These are phyloP conservation scores for Emydomyces testavorans DNA, from an alignment of 2,329 filamentous ascomycete species.

Conservation along the genomic window DNA sequence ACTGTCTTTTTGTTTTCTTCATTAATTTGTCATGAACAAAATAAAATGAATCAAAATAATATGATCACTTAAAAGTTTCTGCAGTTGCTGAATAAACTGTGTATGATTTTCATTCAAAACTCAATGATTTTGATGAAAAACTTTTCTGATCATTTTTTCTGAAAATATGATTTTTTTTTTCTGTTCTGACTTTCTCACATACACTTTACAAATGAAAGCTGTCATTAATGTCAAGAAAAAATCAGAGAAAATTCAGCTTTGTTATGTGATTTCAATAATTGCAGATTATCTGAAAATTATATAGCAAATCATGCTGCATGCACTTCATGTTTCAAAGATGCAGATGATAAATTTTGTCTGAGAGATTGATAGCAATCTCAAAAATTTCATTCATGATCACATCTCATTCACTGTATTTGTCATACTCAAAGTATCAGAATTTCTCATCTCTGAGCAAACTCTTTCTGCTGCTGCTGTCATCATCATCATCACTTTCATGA, in stretches of 20 bases:
- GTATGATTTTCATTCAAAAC: background rate
- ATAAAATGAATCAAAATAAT: background rate
- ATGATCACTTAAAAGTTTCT: background rate
- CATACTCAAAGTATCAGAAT: background rate
- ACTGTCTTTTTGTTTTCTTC: background rate
- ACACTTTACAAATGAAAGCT: background rate
- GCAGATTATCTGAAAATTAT: background rate
- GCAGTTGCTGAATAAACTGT: background rate
- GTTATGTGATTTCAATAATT: background rate
- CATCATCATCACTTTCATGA: background rate
- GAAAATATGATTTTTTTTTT: background rate
- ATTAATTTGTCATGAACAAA: background rate
- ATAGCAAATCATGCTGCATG: background rate
- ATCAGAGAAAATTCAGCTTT: background rate
- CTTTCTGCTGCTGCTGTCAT: too few relatives aligned
- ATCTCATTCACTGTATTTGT: background rate
- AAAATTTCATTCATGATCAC: background rate
- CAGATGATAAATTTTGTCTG: background rate
- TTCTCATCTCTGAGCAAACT: too few relatives aligned
- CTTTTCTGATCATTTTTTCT: background rate
- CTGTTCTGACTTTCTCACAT: background rate
- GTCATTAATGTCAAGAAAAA: background rate
- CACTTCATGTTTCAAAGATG: background rate
- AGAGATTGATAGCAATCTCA: background rate
- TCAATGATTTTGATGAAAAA: background rate